A percentile compares a stretch with the other conserved stretches of the same genome.
Evolutionary conservation across 805 yeast genomes (phyloP).

Genomic region (Wickerhamomyces silvicola): DNA sequence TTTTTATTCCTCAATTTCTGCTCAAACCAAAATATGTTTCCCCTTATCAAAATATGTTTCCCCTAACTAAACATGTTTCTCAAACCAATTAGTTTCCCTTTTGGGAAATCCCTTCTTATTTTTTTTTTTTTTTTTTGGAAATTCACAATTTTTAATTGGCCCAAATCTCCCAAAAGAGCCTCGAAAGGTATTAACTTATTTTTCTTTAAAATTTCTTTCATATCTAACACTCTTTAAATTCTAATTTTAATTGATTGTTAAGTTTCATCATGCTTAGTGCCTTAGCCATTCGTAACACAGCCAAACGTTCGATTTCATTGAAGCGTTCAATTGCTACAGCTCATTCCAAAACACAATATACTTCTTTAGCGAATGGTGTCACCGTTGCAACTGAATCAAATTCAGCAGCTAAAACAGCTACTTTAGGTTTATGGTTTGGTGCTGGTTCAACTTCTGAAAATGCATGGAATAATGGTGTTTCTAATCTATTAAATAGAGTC

Average conservation of each 20-base stretch:
- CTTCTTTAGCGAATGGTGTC: conserved; percentile 69
- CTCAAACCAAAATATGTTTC: no score
- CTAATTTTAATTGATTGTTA: no score
- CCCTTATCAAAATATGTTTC: no score
- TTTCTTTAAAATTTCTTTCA: no score
- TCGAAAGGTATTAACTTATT: no score
- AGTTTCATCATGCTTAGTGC: conserved; percentile 22
- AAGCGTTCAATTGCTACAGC: conserved; percentile 54
- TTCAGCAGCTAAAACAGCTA: conserved; percentile 46
- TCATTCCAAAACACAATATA: conserved; percentile 55
- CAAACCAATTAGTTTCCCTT: no score
- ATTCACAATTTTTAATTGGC: conserved; percentile 17
- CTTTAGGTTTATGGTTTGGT: conserved; percentile 65
- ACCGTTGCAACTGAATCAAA: conserved; percentile 65
- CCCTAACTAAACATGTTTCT: no score
- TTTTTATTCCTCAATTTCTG: no score
- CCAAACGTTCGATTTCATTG: conserved; percentile 11
- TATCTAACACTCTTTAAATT: no score
- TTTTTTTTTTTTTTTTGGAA: conserved; percentile 10
- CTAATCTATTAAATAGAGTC: conserved; percentile 53
- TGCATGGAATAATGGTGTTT: conserved; percentile 76
- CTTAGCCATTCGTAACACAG: conserved; percentile 14
- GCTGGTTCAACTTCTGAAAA: conserved; percentile 80
- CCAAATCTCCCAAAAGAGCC: conserved; percentile 1
- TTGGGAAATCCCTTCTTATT: no score